These are phyloP conservation scores for Hibiscus syriacus DNA, from an alignment of 345 rosid genomes.

Conservation along the genomic window DNA sequence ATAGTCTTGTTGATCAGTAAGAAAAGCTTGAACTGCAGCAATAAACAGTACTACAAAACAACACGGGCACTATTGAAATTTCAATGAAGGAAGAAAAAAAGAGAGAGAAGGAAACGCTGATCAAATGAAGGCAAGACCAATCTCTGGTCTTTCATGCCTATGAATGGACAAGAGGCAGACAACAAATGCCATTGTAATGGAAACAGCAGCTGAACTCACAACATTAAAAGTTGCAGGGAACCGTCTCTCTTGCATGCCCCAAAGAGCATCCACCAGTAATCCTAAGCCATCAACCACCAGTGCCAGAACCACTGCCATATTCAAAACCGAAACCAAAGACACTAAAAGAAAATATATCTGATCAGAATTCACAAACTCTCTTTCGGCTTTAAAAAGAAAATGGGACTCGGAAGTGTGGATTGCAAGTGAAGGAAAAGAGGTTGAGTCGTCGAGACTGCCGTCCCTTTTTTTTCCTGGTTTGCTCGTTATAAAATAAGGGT, in stretches of 20 bases:
- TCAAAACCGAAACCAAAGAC: not conserved
- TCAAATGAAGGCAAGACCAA: constrained; percentile 20
- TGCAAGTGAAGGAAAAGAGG: constrained; percentile 1
- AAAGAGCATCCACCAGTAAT: constrained; percentile 17
- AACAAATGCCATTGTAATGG: constrained; percentile 28
- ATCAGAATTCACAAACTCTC: not conserved
- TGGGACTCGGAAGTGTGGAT: not conserved
- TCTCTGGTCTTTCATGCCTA: constrained; percentile 15
- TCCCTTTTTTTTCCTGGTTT: not conserved
- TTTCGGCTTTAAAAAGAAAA: not conserved
- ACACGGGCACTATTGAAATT: not conserved
- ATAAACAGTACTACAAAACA: not conserved
- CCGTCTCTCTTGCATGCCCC: constrained; percentile 30
- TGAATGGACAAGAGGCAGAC: constrained; percentile 37
- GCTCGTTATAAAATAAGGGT: not conserved
- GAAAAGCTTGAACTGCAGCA: not conserved
- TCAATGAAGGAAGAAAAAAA: not conserved
- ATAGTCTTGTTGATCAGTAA: not conserved
- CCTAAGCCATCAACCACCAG: constrained; percentile 27
- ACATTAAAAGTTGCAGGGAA: constrained; percentile 21
- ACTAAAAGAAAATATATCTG: not conserved
- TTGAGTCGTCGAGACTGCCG: not conserved
- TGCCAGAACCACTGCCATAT: constrained; percentile 29
- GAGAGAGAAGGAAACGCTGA: not conserved
- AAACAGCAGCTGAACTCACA: constrained; percentile 24